A percentile compares a stretch with the other conserved stretches of the same genome.
Evolutionary conservation across 2,329 filamentous ascomycete genomes (phyloP).

Genomic region (Talaromyces verruculosus): DNA sequence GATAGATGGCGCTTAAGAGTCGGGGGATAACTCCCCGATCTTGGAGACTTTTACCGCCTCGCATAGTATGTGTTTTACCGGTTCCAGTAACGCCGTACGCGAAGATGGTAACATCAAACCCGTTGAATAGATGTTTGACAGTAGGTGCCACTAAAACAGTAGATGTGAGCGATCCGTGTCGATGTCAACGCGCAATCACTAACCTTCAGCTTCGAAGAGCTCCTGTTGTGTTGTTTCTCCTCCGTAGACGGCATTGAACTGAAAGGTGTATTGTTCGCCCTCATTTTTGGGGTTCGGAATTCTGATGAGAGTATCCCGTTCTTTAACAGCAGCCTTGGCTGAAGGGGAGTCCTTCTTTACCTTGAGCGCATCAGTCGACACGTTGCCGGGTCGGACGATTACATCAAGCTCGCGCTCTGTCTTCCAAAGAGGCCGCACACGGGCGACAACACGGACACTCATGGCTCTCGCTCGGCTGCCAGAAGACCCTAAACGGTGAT

Average conservation of each 20-base stretch:
- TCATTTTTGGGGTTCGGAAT: slow-evolving; percentile 95
- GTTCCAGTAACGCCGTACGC: slow-evolving; percentile 92
- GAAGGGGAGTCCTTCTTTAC: slow-evolving; percentile 30
- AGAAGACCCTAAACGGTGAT: too few species aligned
- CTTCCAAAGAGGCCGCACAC: slow-evolving; percentile 83
- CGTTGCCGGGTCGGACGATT: slow-evolving; percentile 68
- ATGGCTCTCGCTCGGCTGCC: slow-evolving; percentile 28
- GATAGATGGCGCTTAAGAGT: slow-evolving; percentile 79
- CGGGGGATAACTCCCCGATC: slow-evolving; percentile 87
- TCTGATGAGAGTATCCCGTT: slow-evolving; percentile 68
- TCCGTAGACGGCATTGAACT: slow-evolving; percentile 92
- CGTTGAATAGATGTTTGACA: slow-evolving; percentile 82
- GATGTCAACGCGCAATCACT: slow-evolving; percentile 28
- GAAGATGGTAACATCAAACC: slow-evolving; percentile 84
- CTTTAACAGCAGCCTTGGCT: slow-evolving; percentile 41
- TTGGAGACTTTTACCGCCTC: slow-evolving; percentile 79
- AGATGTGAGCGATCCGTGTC: slow-evolving; percentile 21
- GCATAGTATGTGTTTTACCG: slow-evolving; percentile 95
- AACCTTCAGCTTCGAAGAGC: slow-evolving; percentile 86
- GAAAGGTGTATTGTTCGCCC: slow-evolving; percentile 85
- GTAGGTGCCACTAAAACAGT: slow-evolving; percentile 72
- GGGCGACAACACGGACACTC: slow-evolving; percentile 79
- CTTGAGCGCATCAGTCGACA: slow-evolving; percentile 24
- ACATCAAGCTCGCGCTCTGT: slow-evolving; percentile 83
- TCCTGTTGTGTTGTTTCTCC: slow-evolving; percentile 76